A percentile compares a stretch with the other conserved stretches of the same genome.
Conservation (phyloP, 2,329 filamentous ascomycete genomes). For the Epichloe sibirici region DNA sequence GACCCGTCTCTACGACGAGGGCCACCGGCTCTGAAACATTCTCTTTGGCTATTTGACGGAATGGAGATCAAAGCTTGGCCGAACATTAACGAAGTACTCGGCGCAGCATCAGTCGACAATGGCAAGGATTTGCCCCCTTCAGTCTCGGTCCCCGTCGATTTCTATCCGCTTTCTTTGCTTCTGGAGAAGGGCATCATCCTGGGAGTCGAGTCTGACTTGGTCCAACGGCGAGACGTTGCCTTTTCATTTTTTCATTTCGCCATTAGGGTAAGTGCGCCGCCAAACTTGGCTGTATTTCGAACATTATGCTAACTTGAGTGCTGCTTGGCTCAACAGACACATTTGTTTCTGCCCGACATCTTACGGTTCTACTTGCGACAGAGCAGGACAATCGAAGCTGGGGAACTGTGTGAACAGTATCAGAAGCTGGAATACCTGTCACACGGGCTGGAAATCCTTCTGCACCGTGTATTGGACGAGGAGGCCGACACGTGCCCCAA, state of each 20-base stretch:
- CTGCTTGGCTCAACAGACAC: conserved; percentile 45
- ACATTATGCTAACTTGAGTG: not conserved
- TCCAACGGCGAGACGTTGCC: conserved; percentile 82
- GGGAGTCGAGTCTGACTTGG: conserved; percentile 81
- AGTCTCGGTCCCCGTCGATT: conserved; percentile 76
- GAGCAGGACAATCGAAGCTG: conserved; percentile 67
- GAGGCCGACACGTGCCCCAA: conserved; percentile 66
- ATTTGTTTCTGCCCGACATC: conserved; percentile 83
- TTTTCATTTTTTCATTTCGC: conserved; percentile 85
- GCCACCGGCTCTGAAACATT: conserved; percentile 56
- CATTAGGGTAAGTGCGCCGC: conserved; percentile 56
- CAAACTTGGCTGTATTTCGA: not conserved
- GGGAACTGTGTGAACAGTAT: conserved; percentile 74
- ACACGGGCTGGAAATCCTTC: conserved; percentile 80
- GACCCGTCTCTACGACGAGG: conserved; percentile 14
- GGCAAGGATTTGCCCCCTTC: conserved; percentile 60
- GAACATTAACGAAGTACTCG: conserved; percentile 73
- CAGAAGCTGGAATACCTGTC: conserved; percentile 82
- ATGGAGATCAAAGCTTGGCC: conserved; percentile 78
- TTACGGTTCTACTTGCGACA: conserved; percentile 66
- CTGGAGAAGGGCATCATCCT: conserved; percentile 83
- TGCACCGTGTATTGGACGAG: conserved; percentile 89
- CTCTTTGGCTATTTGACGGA: conserved; percentile 90
- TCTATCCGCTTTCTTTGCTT: conserved; percentile 82
- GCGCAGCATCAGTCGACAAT: conserved; percentile 52